Evolutionary conservation across 345 rosid genomes (phyloP), one percentile per base, ranked within the genome.

Genomic region (Hypericum androsaemum): DNA sequence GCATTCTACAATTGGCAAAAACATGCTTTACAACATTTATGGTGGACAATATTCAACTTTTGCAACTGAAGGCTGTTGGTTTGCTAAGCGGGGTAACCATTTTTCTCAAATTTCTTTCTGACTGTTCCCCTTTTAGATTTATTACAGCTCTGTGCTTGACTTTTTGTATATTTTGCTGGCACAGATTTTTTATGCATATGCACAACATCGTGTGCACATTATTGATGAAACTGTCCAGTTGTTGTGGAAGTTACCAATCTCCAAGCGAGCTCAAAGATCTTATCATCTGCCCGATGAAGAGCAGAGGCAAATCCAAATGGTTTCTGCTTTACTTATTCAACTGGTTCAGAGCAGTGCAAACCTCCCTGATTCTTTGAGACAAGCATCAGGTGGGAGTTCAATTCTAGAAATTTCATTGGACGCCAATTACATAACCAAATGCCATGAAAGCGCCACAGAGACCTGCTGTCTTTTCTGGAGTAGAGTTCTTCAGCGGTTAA

Each of bases 221-320:
- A 65, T 94, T 49, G 99, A 94, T 59, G 99, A 94, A 77, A 64
- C 80, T 59, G 76, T 80, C 67, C 99, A 83, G 59, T 70, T 94
- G 54, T 78, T 94, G 10, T 88, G 86, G 90, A 94, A 88, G 76
- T 66, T 94, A 54, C 97, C 97, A 48, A 65, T 69, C 62, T 81
- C 97, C 12, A 88, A 82, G 71, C 79, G 95, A 56, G 94, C 79
- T 3, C 53, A 74, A 54, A 81, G 97, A 68, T 63, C 97, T 6
- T 86, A 88, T 81, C 94, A 71, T 61, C 81, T 94, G 10, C 97
- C 99, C 49, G 99, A 88, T 77, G 99, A 94, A 73, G 99, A 94
- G 65, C 95, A 88, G 60, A 82, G 82, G 71, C 99, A 94, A 73
- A 94, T 94, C 70, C 99, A 94, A 71, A 88, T 86, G 94, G 72